phyloP scores from a whole-genome alignment of 2,329 filamentous ascomycete species.

The Diaporthe humulicola region DNA sequence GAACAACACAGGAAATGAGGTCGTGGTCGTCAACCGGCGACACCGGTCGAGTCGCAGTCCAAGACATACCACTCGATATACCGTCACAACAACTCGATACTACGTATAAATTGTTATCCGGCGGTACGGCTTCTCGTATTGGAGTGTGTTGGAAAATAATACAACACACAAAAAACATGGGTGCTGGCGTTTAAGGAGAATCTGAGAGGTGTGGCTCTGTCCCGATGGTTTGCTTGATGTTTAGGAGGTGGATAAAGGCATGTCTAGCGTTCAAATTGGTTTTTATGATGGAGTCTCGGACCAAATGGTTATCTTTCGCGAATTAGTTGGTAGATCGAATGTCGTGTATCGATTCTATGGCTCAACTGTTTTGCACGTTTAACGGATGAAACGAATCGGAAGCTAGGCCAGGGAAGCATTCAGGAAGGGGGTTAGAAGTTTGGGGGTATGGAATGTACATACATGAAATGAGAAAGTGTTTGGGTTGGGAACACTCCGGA shows the following conservation, averaged over 20 bases:
- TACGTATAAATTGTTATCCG: background rate
- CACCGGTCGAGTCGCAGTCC: slow-evolving; percentile 10
- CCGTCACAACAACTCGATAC: slow-evolving; percentile 10
- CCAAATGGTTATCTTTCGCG: background rate
- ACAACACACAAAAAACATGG: background rate
- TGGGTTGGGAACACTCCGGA: no score
- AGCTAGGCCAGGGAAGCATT: background rate
- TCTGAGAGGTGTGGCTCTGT: background rate
- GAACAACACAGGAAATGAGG: background rate
- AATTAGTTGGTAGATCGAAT: background rate
- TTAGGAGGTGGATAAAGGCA: background rate
- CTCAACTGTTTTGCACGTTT: background rate
- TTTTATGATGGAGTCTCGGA: background rate
- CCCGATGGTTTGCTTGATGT: background rate
- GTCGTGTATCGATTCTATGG: background rate
- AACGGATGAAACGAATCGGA: no score
- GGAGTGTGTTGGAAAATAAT: background rate
- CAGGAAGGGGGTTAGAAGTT: no score
- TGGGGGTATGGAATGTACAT: background rate
- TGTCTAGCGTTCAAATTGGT: background rate
- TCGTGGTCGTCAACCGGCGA: slow-evolving; percentile 14
- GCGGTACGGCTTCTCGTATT: background rate
- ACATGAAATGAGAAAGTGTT: no score
- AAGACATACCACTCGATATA: slow-evolving; percentile 28
- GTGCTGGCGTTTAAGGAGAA: background rate